These are phyloP conservation scores for Blastobotrys buckinghamii DNA, from an alignment of 1,139 yeast genomes.

Conservation along the genomic window DNA sequence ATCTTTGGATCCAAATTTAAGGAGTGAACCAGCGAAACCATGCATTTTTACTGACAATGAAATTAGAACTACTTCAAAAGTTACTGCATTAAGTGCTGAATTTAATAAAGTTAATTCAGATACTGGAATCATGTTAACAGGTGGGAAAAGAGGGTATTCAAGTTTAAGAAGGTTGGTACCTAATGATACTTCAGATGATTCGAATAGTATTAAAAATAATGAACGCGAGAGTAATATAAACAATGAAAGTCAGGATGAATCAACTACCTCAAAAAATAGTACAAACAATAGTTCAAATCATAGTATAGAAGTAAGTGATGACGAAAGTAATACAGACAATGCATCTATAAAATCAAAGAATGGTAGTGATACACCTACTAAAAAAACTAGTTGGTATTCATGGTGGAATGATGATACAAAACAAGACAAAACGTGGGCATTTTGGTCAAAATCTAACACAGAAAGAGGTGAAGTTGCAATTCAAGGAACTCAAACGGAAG, in stretches of 20 bases:
- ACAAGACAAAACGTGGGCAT: constrained; percentile 29
- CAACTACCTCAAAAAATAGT: background rate
- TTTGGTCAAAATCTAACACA: constrained; percentile 25
- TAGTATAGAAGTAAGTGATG: background rate
- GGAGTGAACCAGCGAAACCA: constrained; percentile 10
- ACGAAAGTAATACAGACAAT: background rate
- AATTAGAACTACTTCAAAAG: constrained; percentile 1
- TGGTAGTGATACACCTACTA: background rate
- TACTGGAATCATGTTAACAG: background rate
- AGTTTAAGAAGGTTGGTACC: background rate
- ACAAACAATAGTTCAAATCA: background rate
- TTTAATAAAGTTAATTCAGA: background rate
- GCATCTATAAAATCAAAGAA: background rate
- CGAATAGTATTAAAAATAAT: background rate
- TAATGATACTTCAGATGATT: background rate
- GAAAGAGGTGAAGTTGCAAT: constrained; percentile 35
- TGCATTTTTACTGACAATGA: constrained; percentile 8
- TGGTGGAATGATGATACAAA: constrained; percentile 10
- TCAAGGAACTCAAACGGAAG: constrained; percentile 35
- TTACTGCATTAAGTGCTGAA: background rate
- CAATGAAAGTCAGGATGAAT: background rate
- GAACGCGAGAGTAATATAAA: background rate
- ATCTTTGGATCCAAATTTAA: constrained; percentile 1
- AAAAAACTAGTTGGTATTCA: constrained; percentile 13
- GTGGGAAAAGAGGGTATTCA: background rate